Conservation (phyloP, 345 rosid genomes). For the Rubroshorea leprosula region DNA sequence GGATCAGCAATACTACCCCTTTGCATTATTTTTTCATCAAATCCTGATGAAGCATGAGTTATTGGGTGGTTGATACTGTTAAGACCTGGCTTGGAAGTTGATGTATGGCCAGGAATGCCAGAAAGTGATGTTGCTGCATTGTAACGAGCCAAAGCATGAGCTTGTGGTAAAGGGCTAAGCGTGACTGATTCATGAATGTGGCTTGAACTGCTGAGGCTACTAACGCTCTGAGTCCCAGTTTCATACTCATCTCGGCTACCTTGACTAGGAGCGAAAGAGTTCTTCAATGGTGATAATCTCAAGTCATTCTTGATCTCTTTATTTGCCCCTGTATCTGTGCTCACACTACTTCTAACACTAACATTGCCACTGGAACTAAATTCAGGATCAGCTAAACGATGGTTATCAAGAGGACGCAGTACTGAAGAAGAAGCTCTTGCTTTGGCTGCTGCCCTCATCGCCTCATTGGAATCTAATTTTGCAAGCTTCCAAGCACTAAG, state of each 20-base stretch:
- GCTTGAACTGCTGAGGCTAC: slow-evolving; percentile 93
- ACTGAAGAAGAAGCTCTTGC: slow-evolving; percentile 98
- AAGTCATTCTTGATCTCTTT: slow-evolving; percentile 59
- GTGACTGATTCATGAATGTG: slow-evolving; percentile 69
- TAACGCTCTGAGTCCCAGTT: slow-evolving; percentile 71
- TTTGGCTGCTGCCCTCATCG: slow-evolving; percentile 86
- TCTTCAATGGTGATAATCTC: slow-evolving; percentile 39
- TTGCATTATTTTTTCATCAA: slow-evolving; percentile 53
- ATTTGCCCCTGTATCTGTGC: slow-evolving; percentile 57
- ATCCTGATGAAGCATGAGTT: slow-evolving; percentile 31
- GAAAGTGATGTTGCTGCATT: slow-evolving; percentile 30
- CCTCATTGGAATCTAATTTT: slow-evolving; percentile 74
- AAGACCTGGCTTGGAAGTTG: slow-evolving; percentile 32
- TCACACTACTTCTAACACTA: slow-evolving; percentile 79
- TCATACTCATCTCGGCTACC: slow-evolving; percentile 88
- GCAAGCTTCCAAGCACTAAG: slow-evolving; percentile 94
- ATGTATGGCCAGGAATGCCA: slow-evolving; percentile 41
- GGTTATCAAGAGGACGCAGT: slow-evolving; percentile 64
- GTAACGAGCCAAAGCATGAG: slow-evolving; percentile 38
- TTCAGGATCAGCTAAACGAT: slow-evolving; percentile 50
- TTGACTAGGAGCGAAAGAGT: slow-evolving; percentile 82
- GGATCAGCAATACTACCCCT: slow-evolving; percentile 55
- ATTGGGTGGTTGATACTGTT: slow-evolving; percentile 26
- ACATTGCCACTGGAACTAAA: slow-evolving; percentile 75
- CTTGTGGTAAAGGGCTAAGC: slow-evolving; percentile 82